Percentiles rank a stretch among this genome's conserved stretches.
These are phyloP conservation scores for Phlegmacium glaucopus DNA, from an alignment of 768 basidiomycete species.

Conservation along the genomic window DNA sequence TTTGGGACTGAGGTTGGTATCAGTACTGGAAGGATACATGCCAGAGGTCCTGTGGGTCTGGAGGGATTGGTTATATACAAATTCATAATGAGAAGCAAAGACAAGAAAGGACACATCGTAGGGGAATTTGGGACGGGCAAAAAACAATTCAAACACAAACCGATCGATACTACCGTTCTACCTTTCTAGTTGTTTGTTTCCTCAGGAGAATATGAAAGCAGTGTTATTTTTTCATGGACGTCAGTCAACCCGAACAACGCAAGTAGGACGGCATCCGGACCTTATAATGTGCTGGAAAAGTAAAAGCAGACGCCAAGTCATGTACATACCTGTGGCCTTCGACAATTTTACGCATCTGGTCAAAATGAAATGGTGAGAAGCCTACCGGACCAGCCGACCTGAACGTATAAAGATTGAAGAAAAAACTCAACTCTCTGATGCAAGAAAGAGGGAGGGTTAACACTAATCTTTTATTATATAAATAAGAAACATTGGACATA, in stretches of 20 bases:
- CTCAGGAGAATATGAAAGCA: too few species aligned
- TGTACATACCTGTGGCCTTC: too few species aligned
- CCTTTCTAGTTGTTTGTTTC: slow-evolving; percentile 34
- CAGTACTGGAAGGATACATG: slow-evolving; percentile 94
- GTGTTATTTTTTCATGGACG: too few species aligned
- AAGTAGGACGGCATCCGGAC: too few species aligned
- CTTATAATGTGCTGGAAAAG: too few species aligned
- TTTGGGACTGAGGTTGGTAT: slow-evolving; percentile 99
- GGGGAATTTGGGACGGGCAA: slow-evolving; percentile 81
- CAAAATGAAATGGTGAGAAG: neutral
- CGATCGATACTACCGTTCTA: slow-evolving; percentile 39
- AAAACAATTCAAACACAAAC: slow-evolving; percentile 68
- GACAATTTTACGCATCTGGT: too few species aligned
- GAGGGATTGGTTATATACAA: slow-evolving; percentile 96
- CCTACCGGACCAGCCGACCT: too few species aligned
- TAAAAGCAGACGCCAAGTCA: too few species aligned
- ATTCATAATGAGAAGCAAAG: slow-evolving; percentile 84
- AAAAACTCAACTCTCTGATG: too few species aligned
- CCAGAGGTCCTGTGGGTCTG: slow-evolving; percentile 92
- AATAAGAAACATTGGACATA: slow-evolving; percentile 8
- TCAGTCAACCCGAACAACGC: too few species aligned
- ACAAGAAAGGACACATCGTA: slow-evolving; percentile 74
- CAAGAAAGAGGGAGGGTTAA: too few species aligned
- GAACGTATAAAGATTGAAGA: too few species aligned
- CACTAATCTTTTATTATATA: slow-evolving; percentile 8